These are phyloP conservation scores for Penicillium sp. DNA, from an alignment of 2,329 filamentous ascomycete genomes.

Conservation along the genomic window DNA sequence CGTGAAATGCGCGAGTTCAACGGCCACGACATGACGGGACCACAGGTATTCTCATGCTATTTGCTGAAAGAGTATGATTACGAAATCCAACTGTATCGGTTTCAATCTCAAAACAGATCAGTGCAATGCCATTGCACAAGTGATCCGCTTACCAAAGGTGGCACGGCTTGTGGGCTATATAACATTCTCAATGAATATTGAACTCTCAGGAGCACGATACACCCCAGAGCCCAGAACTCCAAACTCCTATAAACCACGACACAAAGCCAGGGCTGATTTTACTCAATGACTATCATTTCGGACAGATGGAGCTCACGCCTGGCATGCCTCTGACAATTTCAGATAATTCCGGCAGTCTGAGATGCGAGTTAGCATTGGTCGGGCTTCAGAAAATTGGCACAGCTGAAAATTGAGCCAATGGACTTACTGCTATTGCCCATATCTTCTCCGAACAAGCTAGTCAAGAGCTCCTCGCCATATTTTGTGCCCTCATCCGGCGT, in stretches of 20 bases:
- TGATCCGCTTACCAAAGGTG: not conserved
- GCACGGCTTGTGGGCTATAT: not conserved
- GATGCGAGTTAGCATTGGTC: slow-evolving; percentile 11
- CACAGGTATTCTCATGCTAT: not conserved
- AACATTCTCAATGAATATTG: not conserved
- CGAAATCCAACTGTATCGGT: not conserved
- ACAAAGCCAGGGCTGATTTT: not conserved
- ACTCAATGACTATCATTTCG: not conserved
- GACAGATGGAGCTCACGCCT: slow-evolving; percentile 17
- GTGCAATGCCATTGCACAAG: not conserved
- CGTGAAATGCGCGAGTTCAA: slow-evolving; percentile 15
- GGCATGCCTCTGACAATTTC: slow-evolving; percentile 49
- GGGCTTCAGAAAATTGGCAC: not conserved
- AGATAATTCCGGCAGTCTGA: slow-evolving; percentile 64
- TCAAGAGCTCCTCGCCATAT: slow-evolving; percentile 67
- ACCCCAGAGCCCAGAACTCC: not conserved
- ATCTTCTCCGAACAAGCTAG: slow-evolving; percentile 71
- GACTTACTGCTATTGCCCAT: slow-evolving; percentile 68
- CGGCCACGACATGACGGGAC: not conserved
- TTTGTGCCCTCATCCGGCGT: slow-evolving; percentile 62
- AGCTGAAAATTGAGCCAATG: too few relatives aligned
- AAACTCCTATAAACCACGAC: not conserved
- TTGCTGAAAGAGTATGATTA: not conserved
- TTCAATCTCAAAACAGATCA: not conserved
- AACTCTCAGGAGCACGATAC: not conserved